Evolutionary conservation across 257 asterid genomes (phyloP), one percentile per base, ranked within the genome.

Genomic region (Solanum pinnatisectum): DNA sequence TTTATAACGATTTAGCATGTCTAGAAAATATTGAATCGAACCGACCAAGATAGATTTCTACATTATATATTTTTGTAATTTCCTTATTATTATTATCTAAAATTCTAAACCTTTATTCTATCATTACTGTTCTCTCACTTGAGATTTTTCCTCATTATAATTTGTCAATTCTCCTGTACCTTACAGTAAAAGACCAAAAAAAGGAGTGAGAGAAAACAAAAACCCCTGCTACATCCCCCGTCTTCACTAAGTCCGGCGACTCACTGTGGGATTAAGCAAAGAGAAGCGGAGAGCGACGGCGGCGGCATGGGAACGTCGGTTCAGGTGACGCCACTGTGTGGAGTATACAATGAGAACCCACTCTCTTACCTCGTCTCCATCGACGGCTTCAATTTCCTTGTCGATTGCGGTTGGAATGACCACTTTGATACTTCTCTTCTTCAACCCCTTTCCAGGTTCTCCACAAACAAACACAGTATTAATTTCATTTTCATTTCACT

Each of bases 361-460:
- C 96, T 97, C 36, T 95, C 98, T 39, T 97, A 97, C 88, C 91
- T 97, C 37, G 98, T 97, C 89, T 93, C 99, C 86, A 86, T 97
- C 83, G 99, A 97, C 83, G 96, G 94, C 88, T 97, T 97, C 94
- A 96, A 96, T 89, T 93, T 97, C 91, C 98, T 97, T 40, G 71
- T 97, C 63, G 99, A 97, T 87, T 97, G 99, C 90, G 99, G 99
- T 70, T 96, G 99, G 99, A 97, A 96, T 87, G 99, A 97, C 99
- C 98, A 95, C 32, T 97, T 97, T 73, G 98, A 97, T n/a, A 84
- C 94, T 86, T 94, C 99, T 22, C 94, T 97, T 68, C 99, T 97
- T 15, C 94, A 95, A 89, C 98, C 99, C 72, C 96, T 97, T 32
- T 93, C 99, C 92, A 97, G 98, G 99, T 96, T 12, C 35, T 16